Base-by-base conservation (phyloP, 257 asterid genomes). In the Jasminum sambac region DNA sequence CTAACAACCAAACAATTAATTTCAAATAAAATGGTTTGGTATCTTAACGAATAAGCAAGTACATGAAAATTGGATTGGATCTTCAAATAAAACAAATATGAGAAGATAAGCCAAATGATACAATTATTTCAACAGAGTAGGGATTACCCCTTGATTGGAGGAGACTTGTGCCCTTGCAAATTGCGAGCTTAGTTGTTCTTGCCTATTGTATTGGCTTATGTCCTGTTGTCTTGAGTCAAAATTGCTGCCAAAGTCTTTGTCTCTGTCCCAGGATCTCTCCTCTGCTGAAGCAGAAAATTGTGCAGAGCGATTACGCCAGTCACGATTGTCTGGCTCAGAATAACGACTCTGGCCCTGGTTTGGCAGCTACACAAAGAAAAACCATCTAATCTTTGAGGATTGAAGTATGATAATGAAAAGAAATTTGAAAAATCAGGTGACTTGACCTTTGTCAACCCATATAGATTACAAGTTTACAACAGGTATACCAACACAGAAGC, bases 191-290 rank as follows among this genome's bases (percentile, higher is more conserved):
- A 40, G 71, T 72, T 79, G 85, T n/a, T 85, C 87, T 76, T 80
- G 89, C 78, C 73, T 82, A 71, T 67, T 77, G 80, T 75, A 80
- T 66, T 75, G 86, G 75, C 68, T 81, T 46, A 70, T 72, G 75
- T 85, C 90, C 63, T 79, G 88, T 46, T 76, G 88, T 73, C 88
- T 72, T 16, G 81, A 52, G 77, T 82, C 88, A 70, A 79, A 79
- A 48, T 78, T 74, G 62, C 36, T 71, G 66, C 80, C 82, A 68
- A 66, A 59, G 43, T 86, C 96, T 70, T 87, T 82, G 66, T 8
- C 60, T 34, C 52, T 26, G 41, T 73, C 76, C 86, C 75, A 72
- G 65, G 84, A 77, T 71, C 82, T 81, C 66, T 83, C 88, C 34
- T 85, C 86, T 5, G 69, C n/a, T 9, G 84, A 34, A 42, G 71